These are phyloP conservation scores for Boletellus deceptivus DNA, from an alignment of 1,284 basidiomycete species.

Conservation along the genomic window DNA sequence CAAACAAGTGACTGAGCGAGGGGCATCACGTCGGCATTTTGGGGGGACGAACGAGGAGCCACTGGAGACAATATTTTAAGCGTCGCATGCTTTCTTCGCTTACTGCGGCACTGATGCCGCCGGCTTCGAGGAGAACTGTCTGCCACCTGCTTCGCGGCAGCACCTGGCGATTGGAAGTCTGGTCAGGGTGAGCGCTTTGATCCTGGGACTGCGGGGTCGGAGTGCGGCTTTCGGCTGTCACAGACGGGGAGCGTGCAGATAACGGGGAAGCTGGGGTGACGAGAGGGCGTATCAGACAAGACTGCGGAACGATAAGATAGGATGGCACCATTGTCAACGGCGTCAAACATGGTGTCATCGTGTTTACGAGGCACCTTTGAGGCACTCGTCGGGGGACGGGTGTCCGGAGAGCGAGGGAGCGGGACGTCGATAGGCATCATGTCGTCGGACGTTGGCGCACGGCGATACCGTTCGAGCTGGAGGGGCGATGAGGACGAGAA, in stretches of 20 bases:
- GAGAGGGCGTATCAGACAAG: conserved; percentile 6
- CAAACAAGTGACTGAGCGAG: conserved; percentile 25
- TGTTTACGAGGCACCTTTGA: conserved; percentile 4
- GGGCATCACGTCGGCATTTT: conserved; percentile 43
- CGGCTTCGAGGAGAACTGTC: conserved; percentile 80
- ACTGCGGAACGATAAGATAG: conserved; percentile 6
- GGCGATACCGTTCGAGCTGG: conserved; percentile 54
- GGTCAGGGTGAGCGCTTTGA: conserved; percentile 13
- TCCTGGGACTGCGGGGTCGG: conserved; percentile 22
- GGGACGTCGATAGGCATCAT: conserved; percentile 27
- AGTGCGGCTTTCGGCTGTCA: conserved; percentile 14
- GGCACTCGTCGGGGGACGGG: background rate
- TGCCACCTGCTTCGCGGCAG: conserved; percentile 79
- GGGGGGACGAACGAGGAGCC: conserved; percentile 68
- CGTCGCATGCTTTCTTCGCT: conserved; percentile 89
- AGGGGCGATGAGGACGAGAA: background rate
- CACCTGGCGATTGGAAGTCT: conserved; percentile 41
- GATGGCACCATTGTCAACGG: conserved; percentile 5
- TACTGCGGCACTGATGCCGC: conserved; percentile 84
- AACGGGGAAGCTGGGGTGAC: conserved; percentile 1
- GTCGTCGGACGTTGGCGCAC: conserved; percentile 35
- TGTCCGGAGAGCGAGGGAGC: conserved; percentile 3
- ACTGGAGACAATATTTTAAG: conserved; percentile 83
- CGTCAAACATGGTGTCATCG: conserved; percentile 9
- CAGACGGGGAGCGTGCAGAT: background rate